A percentile compares a stretch with the other conserved stretches of the same genome.
phyloP scores from a whole-genome alignment of 768 basidiomycete genomes.

The Mycena polygramma region DNA sequence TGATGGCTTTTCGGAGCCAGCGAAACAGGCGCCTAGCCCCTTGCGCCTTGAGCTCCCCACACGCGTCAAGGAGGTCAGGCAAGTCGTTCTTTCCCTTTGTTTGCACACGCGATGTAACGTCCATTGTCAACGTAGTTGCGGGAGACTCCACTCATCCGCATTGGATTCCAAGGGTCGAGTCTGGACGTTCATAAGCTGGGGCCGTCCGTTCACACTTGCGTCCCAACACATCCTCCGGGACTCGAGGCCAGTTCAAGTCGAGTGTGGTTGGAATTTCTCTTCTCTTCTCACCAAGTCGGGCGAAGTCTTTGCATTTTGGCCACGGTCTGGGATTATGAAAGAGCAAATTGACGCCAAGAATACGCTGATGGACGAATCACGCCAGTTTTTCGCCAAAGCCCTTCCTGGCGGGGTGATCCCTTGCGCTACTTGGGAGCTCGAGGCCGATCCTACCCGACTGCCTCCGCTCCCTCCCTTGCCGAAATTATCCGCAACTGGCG shows the following conservation, averaged over 20 bases:
- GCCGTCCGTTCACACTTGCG: slow-evolving; percentile 77
- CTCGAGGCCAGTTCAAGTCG: slow-evolving; percentile 67
- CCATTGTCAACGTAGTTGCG: slow-evolving; percentile 66
- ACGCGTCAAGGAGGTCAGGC: slow-evolving; percentile 77
- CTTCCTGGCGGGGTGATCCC: slow-evolving; percentile 61
- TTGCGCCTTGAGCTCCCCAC: slow-evolving; percentile 70
- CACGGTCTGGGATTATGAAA: slow-evolving; percentile 60
- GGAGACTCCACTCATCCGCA: slow-evolving; percentile 77
- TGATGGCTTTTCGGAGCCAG: slow-evolving; percentile 71
- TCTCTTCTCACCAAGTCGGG: slow-evolving; percentile 79
- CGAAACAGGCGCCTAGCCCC: slow-evolving; percentile 65
- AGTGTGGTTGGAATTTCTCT: slow-evolving; percentile 88
- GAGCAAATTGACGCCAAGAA: slow-evolving; percentile 53
- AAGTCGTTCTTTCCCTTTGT: slow-evolving; percentile 27
- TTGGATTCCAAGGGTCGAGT: slow-evolving; percentile 71
- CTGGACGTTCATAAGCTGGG: slow-evolving; percentile 86
- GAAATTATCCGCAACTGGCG: slow-evolving; percentile 50
- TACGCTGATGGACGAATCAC: slow-evolving; percentile 59
- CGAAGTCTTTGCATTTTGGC: slow-evolving; percentile 84
- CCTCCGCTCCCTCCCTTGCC: slow-evolving; percentile 76
- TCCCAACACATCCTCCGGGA: slow-evolving; percentile 58
- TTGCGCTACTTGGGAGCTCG: slow-evolving; percentile 72
- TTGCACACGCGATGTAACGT: background rate
- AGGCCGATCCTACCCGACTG: slow-evolving; percentile 66
- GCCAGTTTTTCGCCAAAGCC: slow-evolving; percentile 51